phyloP scores from a whole-genome alignment of 2,329 filamentous ascomycete genomes.

The Exophiala alcalophila region DNA sequence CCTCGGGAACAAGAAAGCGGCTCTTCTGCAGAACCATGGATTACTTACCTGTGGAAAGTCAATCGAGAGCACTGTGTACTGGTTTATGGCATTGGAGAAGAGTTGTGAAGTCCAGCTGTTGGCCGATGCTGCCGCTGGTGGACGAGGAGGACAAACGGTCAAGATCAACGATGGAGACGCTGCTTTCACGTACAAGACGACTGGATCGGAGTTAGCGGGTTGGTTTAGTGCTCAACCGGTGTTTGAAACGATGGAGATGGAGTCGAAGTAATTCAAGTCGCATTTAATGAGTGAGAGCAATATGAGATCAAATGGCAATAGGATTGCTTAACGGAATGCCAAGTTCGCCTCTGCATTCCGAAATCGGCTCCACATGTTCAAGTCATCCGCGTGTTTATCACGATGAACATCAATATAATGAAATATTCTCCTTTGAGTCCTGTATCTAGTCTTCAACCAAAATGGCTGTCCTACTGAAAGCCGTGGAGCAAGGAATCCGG shows the following conservation, averaged over 20 bases:
- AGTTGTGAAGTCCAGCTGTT: conserved; percentile 53
- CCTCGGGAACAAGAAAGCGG: conserved; percentile 39
- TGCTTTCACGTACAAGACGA: conserved; percentile 62
- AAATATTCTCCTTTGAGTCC: background rate
- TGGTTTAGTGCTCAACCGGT: conserved; percentile 69
- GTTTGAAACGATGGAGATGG: conserved; percentile 66
- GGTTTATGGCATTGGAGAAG: conserved; percentile 54
- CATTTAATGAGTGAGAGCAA: background rate
- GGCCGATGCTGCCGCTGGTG: conserved; percentile 52
- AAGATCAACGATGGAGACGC: conserved; percentile 68
- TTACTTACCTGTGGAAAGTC: conserved; percentile 40
- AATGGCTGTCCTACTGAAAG: conserved; percentile 11
- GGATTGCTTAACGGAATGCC: background rate
- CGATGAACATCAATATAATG: background rate
- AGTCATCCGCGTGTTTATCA: background rate
- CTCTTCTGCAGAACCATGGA: conserved; percentile 42
- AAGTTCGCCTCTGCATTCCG: background rate
- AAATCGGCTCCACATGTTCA: background rate
- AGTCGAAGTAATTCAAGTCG: conserved; percentile 49
- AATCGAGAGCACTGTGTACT: conserved; percentile 49
- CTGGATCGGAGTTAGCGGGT: conserved; percentile 61
- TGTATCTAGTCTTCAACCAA: background rate
- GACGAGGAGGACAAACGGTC: conserved; percentile 56
- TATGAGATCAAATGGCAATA: background rate
- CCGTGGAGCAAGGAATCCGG: conserved; percentile 13